Evolutionary conservation across 768 basidiomycete genomes (phyloP).

Genomic region (Boletus vinaceobasis): DNA sequence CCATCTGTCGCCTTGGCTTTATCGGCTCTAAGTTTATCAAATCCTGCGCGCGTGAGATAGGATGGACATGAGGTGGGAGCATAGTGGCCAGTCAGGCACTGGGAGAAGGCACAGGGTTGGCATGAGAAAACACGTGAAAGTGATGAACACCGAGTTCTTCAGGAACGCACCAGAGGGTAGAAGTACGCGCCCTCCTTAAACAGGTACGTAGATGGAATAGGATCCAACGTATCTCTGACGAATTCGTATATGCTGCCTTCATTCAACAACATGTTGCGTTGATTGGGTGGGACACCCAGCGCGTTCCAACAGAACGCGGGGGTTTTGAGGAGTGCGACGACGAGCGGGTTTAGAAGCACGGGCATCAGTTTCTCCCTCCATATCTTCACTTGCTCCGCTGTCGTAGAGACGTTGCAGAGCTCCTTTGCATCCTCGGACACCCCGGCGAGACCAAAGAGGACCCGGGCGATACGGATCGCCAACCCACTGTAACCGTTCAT

Average conservation of each 20-base stretch:
- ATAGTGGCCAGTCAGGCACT: conserved; percentile 50
- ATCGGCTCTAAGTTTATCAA: conserved; percentile 50
- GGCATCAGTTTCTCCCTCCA: conserved; percentile 61
- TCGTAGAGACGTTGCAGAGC: conserved; percentile 52
- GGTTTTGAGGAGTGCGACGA: conserved; percentile 47
- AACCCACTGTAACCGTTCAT: conserved; percentile 63
- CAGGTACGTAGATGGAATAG: conserved; percentile 43
- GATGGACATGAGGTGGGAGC: conserved; percentile 56
- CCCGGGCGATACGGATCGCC: conserved; percentile 59
- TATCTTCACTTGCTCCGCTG: conserved; percentile 56
- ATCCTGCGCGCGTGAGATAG: conserved; percentile 62
- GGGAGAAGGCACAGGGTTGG: conserved; percentile 1
- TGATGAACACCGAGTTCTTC: background rate
- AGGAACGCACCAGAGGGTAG: conserved; percentile 48
- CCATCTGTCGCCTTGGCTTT: conserved; percentile 44
- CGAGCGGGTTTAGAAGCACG: conserved; percentile 55
- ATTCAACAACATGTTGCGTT: conserved; percentile 56
- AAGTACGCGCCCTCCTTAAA: conserved; percentile 66
- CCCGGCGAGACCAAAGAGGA: conserved; percentile 59
- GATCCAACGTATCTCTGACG: conserved; percentile 50
- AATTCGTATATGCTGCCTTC: conserved; percentile 50
- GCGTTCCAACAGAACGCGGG: conserved; percentile 70
- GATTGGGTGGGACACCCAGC: conserved; percentile 70
- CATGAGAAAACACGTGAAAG: conserved; percentile 2
- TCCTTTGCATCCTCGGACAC: conserved; percentile 51